Conservation (phyloP, 139 green algal genomes). For the Penium margaritaceum region DNA sequence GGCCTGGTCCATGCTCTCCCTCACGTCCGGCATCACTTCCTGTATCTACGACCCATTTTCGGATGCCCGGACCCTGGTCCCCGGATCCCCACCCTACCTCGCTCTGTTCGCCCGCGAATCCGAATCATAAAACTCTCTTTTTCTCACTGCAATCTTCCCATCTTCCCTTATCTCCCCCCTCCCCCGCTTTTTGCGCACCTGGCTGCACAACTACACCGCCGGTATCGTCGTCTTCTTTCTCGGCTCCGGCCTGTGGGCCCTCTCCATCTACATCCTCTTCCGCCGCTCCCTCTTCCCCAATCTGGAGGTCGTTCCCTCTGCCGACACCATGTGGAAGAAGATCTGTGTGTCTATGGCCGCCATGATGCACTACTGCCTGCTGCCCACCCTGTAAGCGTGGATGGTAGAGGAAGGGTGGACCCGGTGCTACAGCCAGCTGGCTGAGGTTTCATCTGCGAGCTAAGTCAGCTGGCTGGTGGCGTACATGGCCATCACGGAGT, state of each 20-base stretch:
- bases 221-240: slow-evolving; percentile 66
- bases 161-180: slow-evolving; percentile 17
- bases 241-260: neutral
- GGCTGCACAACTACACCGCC: slow-evolving; percentile 71
- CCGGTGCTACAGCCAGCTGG: slow-evolving; percentile 61
- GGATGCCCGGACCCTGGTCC: too few species aligned
- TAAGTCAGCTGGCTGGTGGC: slow-evolving; percentile 69
- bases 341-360: slow-evolving; percentile 60
- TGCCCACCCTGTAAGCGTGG: slow-evolving; percentile 69
- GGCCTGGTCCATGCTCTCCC: too few species aligned
- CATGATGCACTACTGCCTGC: slow-evolving; percentile 77
- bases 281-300: neutral
- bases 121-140: slow-evolving; percentile 20
- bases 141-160: slow-evolving; percentile 17
- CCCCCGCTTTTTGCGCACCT: slow-evolving; percentile 61
- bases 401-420: slow-evolving; percentile 79
- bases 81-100: too few species aligned
- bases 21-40: too few species aligned
- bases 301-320: neutral
- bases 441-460: slow-evolving; percentile 60
- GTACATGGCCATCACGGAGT: slow-evolving; percentile 86
- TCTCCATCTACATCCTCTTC: slow-evolving; percentile 14
- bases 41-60: too few species aligned
- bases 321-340: slow-evolving; percentile 51
- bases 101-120: too few species aligned